A percentile compares a stretch with the other conserved stretches of the same genome.
Conservation (phyloP, 495 filamentous ascomycete genomes). For the Podospora pseudocomata region DNA sequence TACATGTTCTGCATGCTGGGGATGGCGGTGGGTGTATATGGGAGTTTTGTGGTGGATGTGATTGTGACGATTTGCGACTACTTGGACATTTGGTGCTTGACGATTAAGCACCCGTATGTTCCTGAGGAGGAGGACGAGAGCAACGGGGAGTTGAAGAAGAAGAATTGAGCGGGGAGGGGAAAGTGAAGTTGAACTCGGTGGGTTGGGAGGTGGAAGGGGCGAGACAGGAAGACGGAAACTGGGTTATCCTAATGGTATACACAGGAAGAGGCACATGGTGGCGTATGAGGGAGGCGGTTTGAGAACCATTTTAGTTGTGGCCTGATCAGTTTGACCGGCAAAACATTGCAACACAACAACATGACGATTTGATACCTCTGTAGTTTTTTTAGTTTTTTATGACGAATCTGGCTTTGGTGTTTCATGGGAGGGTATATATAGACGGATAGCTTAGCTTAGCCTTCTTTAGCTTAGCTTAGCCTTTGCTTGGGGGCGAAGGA, state of each 20-base stretch:
- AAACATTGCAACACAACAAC: neutral
- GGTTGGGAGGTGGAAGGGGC: neutral
- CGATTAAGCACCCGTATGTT: constrained; percentile 76
- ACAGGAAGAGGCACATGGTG: neutral
- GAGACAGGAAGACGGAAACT: neutral
- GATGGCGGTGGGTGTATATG: constrained; percentile 78
- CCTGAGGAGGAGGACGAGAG: constrained; percentile 36
- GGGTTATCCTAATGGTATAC: constrained; percentile 1
- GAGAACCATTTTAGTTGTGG: neutral
- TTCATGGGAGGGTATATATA: neutral
- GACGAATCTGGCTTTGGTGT: neutral
- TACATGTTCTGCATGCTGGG: constrained; percentile 85
- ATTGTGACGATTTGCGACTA: constrained; percentile 97
- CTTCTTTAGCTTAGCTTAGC: neutral
- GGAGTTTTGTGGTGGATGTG: constrained; percentile 92
- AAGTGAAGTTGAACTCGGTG: constrained; percentile 24
- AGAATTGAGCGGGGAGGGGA: constrained; percentile 23
- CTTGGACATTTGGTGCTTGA: constrained; percentile 96
- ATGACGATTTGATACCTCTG: neutral
- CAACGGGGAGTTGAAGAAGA: constrained; percentile 27
- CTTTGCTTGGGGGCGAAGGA: neutral
- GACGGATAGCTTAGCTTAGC: neutral
- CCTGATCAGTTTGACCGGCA: neutral
- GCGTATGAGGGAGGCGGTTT: neutral
- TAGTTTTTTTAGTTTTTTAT: neutral